phyloP scores from a whole-genome alignment of 371 early-diverging fungal species.

The Actinomucor elegans region DNA sequence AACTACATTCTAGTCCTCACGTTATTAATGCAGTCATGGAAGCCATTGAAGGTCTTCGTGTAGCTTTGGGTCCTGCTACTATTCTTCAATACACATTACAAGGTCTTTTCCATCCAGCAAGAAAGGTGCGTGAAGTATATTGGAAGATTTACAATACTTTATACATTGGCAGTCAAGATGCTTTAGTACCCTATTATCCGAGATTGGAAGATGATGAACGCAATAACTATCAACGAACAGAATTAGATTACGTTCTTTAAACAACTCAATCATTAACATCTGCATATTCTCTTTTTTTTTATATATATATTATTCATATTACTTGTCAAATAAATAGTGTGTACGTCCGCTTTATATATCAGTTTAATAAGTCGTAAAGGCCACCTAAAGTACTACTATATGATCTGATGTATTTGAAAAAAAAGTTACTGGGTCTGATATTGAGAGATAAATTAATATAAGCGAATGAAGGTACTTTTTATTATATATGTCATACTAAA shows the following conservation, averaged over 20 bases:
- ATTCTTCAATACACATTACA: conserved; percentile 89
- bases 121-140: conserved; percentile 94
- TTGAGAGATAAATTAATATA: no score
- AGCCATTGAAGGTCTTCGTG: conserved; percentile 92
- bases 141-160: conserved; percentile 97
- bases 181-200: conserved; percentile 90
- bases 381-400: no score
- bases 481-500: no score
- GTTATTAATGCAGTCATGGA: conserved; percentile 97
- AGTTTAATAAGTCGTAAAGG: no score
- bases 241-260: conserved; percentile 64
- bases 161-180: conserved; percentile 93
- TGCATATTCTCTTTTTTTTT: background rate
- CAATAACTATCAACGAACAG: conserved; percentile 75
- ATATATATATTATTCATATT: background rate
- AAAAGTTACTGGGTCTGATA: no score
- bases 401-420: no score
- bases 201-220: conserved; percentile 80
- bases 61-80: conserved; percentile 85
- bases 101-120: conserved; percentile 98
- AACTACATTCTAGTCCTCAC: conserved; percentile 80
- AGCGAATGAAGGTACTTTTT: no score
- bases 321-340: background rate
- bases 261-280: no score
- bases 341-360: no score